Conservation (phyloP, 805 yeast species). For the Hanseniaspora mollemarum region DNA sequence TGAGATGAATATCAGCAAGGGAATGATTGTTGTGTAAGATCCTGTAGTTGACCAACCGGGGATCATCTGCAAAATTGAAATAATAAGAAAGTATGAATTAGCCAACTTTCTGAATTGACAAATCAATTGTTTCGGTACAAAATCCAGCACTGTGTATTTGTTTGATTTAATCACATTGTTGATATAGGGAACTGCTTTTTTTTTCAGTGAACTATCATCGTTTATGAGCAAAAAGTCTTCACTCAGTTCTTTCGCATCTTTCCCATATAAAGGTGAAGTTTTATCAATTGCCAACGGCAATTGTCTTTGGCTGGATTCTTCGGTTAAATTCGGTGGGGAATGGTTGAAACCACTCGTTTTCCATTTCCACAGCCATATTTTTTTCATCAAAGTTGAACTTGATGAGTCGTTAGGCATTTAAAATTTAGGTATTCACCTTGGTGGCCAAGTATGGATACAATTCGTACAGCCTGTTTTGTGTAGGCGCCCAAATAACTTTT, state of each 20-base stretch:
- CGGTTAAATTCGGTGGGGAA: not conserved
- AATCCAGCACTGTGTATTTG: slow-evolving; percentile 66
- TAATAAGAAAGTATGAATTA: slow-evolving; percentile 76
- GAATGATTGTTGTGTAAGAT: slow-evolving; percentile 83
- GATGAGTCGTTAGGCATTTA: too few relatives aligned
- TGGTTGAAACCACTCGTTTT: too few relatives aligned
- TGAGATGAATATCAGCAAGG: slow-evolving; percentile 71
- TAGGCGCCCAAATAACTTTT: too few relatives aligned
- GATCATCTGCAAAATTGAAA: slow-evolving; percentile 87
- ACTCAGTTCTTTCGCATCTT: not conserved
- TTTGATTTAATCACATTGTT: slow-evolving; percentile 73
- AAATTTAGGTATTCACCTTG: too few relatives aligned
- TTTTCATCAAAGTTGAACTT: too few relatives aligned
- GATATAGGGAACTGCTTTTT: slow-evolving; percentile 38
- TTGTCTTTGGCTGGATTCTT: not conserved
- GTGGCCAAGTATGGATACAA: too few relatives aligned
- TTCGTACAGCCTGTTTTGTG: too few relatives aligned
- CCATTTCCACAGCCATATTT: too few relatives aligned
- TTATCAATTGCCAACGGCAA: not conserved
- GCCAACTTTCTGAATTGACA: slow-evolving; percentile 93
- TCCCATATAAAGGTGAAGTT: not conserved
- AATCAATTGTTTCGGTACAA: slow-evolving; percentile 74
- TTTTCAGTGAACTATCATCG: not conserved
- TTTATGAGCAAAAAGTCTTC: not conserved
- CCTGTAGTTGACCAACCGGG: slow-evolving; percentile 98